Percentiles rank a stretch among this genome's conserved stretches.
Conservation (phyloP, 768 basidiomycete species). For the Scleroderma bovista region DNA sequence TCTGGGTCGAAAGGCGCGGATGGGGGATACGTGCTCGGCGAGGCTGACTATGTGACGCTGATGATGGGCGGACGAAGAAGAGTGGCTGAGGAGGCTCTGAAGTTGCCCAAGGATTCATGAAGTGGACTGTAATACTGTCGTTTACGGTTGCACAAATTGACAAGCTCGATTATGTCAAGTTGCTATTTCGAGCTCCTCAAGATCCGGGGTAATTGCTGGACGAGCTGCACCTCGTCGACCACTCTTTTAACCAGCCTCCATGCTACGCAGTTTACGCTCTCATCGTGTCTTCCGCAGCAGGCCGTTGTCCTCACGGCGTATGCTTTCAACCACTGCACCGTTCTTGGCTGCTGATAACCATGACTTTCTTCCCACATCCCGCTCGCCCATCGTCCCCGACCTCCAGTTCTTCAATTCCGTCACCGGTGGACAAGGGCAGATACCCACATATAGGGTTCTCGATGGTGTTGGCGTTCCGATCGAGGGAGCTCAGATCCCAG, state of each 20-base stretch:
- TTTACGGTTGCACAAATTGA: too few species aligned
- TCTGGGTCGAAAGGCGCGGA: not conserved
- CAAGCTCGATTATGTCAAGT: not conserved
- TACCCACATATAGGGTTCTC: constrained; percentile 83
- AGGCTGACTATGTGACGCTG: constrained; percentile 71
- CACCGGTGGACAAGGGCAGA: constrained; percentile 50
- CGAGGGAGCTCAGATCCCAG: constrained; percentile 68
- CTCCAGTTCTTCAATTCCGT: constrained; percentile 81
- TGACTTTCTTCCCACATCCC: constrained; percentile 37
- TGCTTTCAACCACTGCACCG: constrained; percentile 11
- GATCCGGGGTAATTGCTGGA: constrained; percentile 14
- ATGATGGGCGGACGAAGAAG: constrained; percentile 68
- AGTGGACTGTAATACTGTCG: too few species aligned
- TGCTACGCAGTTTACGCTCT: not conserved
- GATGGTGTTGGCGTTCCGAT: constrained; percentile 74
- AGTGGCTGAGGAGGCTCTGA: constrained; percentile 60
- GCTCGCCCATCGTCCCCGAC: constrained; percentile 61
- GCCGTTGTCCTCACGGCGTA: constrained; percentile 5
- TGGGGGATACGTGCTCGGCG: constrained; percentile 53
- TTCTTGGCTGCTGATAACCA: constrained; percentile 16
- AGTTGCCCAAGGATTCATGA: constrained; percentile 35
- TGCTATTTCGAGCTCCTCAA: constrained; percentile 4
- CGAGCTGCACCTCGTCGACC: too few species aligned
- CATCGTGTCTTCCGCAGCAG: constrained; percentile 1
- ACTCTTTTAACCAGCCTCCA: not conserved